Base-by-base conservation (phyloP, 2,329 filamentous ascomycete genomes). In the Zymoseptoria tritici region DNA sequence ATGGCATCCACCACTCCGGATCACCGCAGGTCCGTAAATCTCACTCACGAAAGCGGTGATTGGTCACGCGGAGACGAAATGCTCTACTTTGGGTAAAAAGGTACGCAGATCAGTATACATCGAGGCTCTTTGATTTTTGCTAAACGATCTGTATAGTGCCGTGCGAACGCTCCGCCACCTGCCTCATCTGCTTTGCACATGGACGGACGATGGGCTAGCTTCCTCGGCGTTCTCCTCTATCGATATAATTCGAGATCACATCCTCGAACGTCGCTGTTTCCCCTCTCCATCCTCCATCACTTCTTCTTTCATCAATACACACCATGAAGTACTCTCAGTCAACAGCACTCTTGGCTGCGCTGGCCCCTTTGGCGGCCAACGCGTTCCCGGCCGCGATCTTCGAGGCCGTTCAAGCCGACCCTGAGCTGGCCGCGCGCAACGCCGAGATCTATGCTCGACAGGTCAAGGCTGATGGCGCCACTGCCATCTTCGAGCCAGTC, bases 271-370 rank as follows among this genome's bases (percentile, higher is more conserved):
- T 7, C 4, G 13, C 13, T 4, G 5, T 7, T 4, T n/a, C 3
- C 16, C 3, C 2, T 6, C 16, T 3, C 36, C 11, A 6, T 3
- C 36, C 13, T 6, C 3, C 36, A 16, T 11, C 5, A 46, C 36
- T 16, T 11, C 16, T 7, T n/a, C 36, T 9, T 46, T 16, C 36
- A 16, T 16, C 36, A 46, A 16, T 49, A 29, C 26, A 29, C 62
- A 56, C 29, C 58, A 66, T 66, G 64, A 66, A 62, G 51, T 56
- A 61, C 55, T 52, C 60, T 9, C 56, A 62, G 29, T 50, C 62
- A 13, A 36, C 58, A n/a, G 60, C 57, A 49, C 58, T 66, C 29
- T 11, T 62, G 16, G 55, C 62, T 29, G 52, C 52, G 29, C 13
- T 60, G 13, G 60, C 58, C 9, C 52, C 54, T 9, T 20, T 54